A percentile compares a stretch with the other conserved stretches of the same genome.
Evolutionary conservation across 345 rosid species (phyloP).

Genomic region (Arabidopsis suecica): DNA sequence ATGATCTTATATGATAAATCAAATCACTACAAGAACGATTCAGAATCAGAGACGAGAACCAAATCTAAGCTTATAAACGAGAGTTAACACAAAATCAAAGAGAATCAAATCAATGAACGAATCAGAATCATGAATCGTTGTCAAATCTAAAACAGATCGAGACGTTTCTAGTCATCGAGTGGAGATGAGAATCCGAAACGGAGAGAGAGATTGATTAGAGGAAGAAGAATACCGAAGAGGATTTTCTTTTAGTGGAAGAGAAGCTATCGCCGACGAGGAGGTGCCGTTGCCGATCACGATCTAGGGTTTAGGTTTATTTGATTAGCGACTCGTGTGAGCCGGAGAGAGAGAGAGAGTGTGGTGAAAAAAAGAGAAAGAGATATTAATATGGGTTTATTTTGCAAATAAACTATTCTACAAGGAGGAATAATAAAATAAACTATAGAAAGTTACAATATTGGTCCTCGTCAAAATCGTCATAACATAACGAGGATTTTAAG

Average conservation of each 20-base stretch:
- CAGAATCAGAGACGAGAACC: background rate
- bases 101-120: background rate
- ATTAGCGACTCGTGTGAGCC: constrained; percentile 30
- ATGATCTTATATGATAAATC: background rate
- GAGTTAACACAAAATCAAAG: background rate
- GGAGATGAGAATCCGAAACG: background rate
- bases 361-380: background rate
- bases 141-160: background rate
- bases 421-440: background rate
- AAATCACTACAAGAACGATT: background rate
- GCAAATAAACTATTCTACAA: background rate
- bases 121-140: background rate
- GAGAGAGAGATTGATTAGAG: background rate
- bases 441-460: background rate
- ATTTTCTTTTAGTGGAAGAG: background rate
- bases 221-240: constrained; percentile 5
- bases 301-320: constrained; percentile 40
- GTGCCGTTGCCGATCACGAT: constrained; percentile 15
- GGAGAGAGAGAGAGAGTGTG: constrained; percentile 15
- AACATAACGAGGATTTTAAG: no score
- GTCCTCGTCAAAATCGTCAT: background rate
- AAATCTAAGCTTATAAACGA: background rate
- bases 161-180: background rate
- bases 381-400: constrained; percentile 1
- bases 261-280: constrained; percentile 15